Base-by-base conservation (phyloP, 2,329 filamentous ascomycete species). In the Conoideocrella luteorostrata region DNA sequence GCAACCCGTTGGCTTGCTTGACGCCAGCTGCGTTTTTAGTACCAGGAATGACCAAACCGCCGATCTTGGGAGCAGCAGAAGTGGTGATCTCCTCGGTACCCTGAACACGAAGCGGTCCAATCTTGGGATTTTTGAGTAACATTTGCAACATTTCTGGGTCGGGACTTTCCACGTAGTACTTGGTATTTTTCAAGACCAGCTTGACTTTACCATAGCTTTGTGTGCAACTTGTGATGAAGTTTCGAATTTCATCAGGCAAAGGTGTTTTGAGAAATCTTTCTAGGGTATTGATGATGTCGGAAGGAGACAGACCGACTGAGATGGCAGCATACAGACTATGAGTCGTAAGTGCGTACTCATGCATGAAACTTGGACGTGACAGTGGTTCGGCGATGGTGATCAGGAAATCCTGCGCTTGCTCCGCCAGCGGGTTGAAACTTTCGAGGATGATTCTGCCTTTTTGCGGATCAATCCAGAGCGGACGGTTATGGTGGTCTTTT, bases 241-340 rank as follows among this genome's bases (percentile, higher is more conserved):
- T 71, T 48, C 82, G 78, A 48, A 97, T 86, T 38, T 82, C 78
- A n/a, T 86, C 77, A 0, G 91, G 89, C 11, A 97, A 71, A 7
- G 86, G 82, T 3, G 86, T 94, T 69, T 97, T 97, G 15, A 89
- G 88, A 53, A 96, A 84, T 29, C 84, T 79, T 54, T 96, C 88
- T 40, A 97, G 73, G 29, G 89, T 88, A 52, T 84, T 84, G 55
- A 97, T 88, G 50, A 97, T 96, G 62, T 97, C 90, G 41, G 85
- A 74, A 17, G 88, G 88, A 41, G 87, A 84, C 47, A 97, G 70
- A n/a, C 93, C 93, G 47, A 97, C 89, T 6, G 89, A 95, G 4
- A 97, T 88, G 32, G 93, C 93, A 23, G 93, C 91, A 65, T 97
- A 96, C 43, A 98, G 73, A 65, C 88, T 95, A 66, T 97, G 90